Evolutionary conservation across 495 filamentous ascomycete species (phyloP), one percentile per base, ranked within the genome.

Genomic region (Cudoniella acicularis): DNA sequence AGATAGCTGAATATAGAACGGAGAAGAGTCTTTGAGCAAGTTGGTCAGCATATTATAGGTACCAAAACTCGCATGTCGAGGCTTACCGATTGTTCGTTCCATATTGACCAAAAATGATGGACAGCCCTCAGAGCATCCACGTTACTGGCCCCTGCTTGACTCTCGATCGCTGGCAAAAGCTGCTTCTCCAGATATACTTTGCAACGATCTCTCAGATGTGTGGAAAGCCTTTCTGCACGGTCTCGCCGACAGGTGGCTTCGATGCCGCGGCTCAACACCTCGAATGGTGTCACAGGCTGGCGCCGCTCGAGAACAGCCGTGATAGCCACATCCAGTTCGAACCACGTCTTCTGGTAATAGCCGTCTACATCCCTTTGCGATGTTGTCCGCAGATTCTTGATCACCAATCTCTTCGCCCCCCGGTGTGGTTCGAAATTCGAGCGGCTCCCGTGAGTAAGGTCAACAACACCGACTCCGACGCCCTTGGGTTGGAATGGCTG

Each of bases 1-100:
- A 98, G 78, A 62, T 92, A 97, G 67, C 88, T 92, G 75, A 96
- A 98, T 26, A 96, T 87, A 59, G 85, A 91, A 55, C 90, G 81
- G 52, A 98, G 78, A 18, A 82, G 86, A 41, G 82, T 79, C 89
- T 91, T 67, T 50, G 27, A 11, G n/a, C 8, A 56, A 47, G 49
- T 26, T 59, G 52, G 60, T 48, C 36, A 30, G 3, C 47, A 43
- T 40, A n/a, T n/a, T n/a, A n/a, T n/a, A 2, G 27, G 18, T 24
- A 25, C 10, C 30, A 26, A 57, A 56, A 40, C 6, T 25, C 36
- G n/a, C 20, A 49, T 3, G 9, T 20, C 20, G 10, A 10, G 18
- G 64, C 60, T 49, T 80, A 89, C 85, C 72, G 94, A 70, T 72
- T 91, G 90, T 56, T 77, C 71, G 61, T 84, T 86, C 94, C 94